phyloP scores from a whole-genome alignment of 345 rosid genomes.

The Heritiera littoralis region DNA sequence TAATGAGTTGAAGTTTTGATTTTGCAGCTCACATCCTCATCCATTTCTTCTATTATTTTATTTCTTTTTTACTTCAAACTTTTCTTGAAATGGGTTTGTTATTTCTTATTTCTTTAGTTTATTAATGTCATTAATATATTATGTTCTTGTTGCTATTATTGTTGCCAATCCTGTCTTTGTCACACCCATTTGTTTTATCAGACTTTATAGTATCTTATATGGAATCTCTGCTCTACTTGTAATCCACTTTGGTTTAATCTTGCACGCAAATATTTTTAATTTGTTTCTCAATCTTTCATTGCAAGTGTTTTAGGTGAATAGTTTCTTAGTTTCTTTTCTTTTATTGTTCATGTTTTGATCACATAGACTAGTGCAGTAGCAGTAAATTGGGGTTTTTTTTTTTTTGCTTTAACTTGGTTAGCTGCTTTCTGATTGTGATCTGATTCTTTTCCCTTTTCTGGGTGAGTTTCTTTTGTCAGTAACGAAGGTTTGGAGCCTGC shows the following conservation, averaged over 20 bases:
- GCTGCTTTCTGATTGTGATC: neutral
- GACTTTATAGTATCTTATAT: constrained; percentile 21
- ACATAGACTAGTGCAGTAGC: neutral
- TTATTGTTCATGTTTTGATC: constrained; percentile 8
- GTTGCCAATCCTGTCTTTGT: constrained; percentile 16
- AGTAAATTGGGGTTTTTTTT: neutral
- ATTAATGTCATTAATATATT: neutral
- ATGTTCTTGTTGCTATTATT: neutral
- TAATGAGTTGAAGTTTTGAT: neutral
- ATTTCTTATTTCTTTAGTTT: too few species aligned
- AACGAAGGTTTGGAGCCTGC: constrained; percentile 19
- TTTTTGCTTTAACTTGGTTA: constrained; percentile 16
- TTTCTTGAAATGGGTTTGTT: neutral
- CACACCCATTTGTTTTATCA: constrained; percentile 24
- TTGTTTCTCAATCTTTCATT: neutral
- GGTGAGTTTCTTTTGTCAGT: neutral
- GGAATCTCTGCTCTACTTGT: constrained; percentile 30
- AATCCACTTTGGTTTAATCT: constrained; percentile 30
- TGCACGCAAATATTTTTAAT: constrained; percentile 42
- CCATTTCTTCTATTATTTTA: neutral
- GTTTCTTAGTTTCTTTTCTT: neutral
- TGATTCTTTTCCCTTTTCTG: neutral
- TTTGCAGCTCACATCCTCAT: constrained; percentile 27
- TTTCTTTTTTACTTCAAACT: neutral
- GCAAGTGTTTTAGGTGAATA: constrained; percentile 21